phyloP scores from a whole-genome alignment of 768 basidiomycete genomes.

The Leccinum variicolor region DNA sequence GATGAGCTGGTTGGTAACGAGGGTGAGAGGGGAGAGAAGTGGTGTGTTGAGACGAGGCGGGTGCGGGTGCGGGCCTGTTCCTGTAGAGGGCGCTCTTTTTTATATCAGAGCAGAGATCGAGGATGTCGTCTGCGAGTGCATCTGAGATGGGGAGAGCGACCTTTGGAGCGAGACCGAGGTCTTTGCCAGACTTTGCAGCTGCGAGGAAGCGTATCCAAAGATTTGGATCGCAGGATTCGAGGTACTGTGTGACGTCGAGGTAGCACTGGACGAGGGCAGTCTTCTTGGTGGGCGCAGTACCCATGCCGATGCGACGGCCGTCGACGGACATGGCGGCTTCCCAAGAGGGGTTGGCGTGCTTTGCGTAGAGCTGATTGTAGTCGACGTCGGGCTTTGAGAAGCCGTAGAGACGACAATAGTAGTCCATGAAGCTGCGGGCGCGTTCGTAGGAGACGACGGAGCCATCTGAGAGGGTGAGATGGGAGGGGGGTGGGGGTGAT shows the following conservation, averaged over 20 bases:
- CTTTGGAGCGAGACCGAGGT: slow-evolving; percentile 68
- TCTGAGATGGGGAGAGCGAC: slow-evolving; percentile 65
- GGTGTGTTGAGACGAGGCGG: slow-evolving; percentile 18
- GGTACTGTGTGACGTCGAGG: slow-evolving; percentile 83
- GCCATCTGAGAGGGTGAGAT: slow-evolving; percentile 56
- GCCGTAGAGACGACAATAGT: slow-evolving; percentile 78
- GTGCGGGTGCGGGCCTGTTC: slow-evolving; percentile 49
- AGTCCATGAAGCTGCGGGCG: slow-evolving; percentile 91
- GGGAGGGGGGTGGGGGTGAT: slow-evolving; percentile 5
- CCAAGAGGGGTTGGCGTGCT: slow-evolving; percentile 42
- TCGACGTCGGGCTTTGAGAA: slow-evolving; percentile 73
- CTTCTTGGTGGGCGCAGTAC: slow-evolving; percentile 68
- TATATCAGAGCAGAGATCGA: slow-evolving; percentile 67
- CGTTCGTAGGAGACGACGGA: slow-evolving; percentile 61
- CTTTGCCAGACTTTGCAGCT: slow-evolving; percentile 60
- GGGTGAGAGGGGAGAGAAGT: slow-evolving; percentile 14
- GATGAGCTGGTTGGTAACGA: slow-evolving; percentile 28
- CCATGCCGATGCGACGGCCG: slow-evolving; percentile 80
- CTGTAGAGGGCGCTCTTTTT: slow-evolving; percentile 60
- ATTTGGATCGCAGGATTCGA: slow-evolving; percentile 77
- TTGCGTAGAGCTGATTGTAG: slow-evolving; percentile 37
- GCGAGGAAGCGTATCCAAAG: slow-evolving; percentile 73
- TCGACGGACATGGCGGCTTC: slow-evolving; percentile 75
- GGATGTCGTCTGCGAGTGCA: slow-evolving; percentile 63
- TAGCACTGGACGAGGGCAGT: slow-evolving; percentile 67